Evolutionary conservation across 164 flowering plant species (phyloP).

Genomic region (Platanus orientalis): DNA sequence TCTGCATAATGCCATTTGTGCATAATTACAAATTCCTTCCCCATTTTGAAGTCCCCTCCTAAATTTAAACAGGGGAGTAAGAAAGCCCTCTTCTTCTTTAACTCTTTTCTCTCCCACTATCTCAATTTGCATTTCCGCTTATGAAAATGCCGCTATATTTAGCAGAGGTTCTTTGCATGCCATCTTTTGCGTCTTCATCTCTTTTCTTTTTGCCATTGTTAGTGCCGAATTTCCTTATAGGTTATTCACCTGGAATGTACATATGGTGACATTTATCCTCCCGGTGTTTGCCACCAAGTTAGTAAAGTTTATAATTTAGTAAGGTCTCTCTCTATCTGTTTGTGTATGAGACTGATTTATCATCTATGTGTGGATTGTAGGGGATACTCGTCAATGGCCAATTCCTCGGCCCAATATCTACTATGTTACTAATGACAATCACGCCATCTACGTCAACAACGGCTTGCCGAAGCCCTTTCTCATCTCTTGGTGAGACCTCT

Average conservation of each 20-base stretch:
- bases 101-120: neutral
- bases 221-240: slow-evolving; percentile 55
- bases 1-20: slow-evolving; percentile 71
- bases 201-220: neutral
- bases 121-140: neutral
- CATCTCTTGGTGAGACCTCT: slow-evolving; percentile 62
- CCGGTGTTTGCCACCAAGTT: slow-evolving; percentile 64
- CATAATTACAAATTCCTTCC: neutral
- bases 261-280: slow-evolving; percentile 57
- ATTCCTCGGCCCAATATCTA: slow-evolving; percentile 82
- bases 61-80: no score
- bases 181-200: neutral
- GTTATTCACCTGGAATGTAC: slow-evolving; percentile 55
- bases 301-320: neutral
- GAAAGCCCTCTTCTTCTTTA: neutral
- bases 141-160: neutral
- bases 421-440: slow-evolving; percentile 68
- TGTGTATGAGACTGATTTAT: no score
- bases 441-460: slow-evolving; percentile 65
- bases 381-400: slow-evolving; percentile 78
- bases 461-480: slow-evolving; percentile 72
- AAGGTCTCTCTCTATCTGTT: neutral
- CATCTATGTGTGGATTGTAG: no score
- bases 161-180: neutral
- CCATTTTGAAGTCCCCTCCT: neutral